Conservation (phyloP, 371 early-diverging fungal species). For the Chytridium lagenaria region DNA sequence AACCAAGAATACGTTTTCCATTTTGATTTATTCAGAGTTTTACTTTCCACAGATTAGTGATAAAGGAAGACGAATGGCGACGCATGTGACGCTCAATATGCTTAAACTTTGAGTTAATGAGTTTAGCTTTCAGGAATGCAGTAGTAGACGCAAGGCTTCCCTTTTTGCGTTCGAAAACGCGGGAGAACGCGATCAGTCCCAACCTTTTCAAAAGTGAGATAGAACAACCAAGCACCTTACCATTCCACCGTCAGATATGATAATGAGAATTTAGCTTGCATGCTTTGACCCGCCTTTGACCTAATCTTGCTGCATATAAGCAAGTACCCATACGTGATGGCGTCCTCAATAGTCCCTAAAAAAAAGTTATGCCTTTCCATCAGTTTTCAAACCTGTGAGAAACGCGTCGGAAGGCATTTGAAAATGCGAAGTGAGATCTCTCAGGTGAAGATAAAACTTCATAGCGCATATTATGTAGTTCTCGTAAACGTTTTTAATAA, state of each 20-base stretch:
- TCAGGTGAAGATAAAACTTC: slow-evolving; percentile 63
- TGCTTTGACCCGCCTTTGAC: not conserved
- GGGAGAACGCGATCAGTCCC: slow-evolving; percentile 40
- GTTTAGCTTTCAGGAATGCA: not conserved
- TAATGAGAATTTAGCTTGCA: slow-evolving; percentile 15
- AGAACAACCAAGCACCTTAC: slow-evolving; percentile 27
- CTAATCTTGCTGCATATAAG: slow-evolving; percentile 33
- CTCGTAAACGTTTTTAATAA: slow-evolving; percentile 74
- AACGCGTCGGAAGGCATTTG: not conserved
- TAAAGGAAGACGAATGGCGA: no score
- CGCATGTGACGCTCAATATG: no score
- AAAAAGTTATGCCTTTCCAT: not conserved
- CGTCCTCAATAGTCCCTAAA: slow-evolving; percentile 27
- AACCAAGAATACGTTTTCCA: slow-evolving; percentile 27
- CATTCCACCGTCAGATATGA: slow-evolving; percentile 34
- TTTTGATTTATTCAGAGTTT: no score
- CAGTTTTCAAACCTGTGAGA: not conserved
- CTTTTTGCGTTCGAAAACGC: slow-evolving; percentile 26
- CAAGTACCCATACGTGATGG: slow-evolving; percentile 31
- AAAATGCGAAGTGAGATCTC: slow-evolving; percentile 35
- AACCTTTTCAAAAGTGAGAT: slow-evolving; percentile 33
- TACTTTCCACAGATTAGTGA: not conserved
- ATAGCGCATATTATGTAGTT: slow-evolving; percentile 68
- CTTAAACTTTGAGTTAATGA: no score
- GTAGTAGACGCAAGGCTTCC: not conserved